Evolutionary conservation across 345 rosid species (phyloP).

Genomic region (Eucalyptus pumila): DNA sequence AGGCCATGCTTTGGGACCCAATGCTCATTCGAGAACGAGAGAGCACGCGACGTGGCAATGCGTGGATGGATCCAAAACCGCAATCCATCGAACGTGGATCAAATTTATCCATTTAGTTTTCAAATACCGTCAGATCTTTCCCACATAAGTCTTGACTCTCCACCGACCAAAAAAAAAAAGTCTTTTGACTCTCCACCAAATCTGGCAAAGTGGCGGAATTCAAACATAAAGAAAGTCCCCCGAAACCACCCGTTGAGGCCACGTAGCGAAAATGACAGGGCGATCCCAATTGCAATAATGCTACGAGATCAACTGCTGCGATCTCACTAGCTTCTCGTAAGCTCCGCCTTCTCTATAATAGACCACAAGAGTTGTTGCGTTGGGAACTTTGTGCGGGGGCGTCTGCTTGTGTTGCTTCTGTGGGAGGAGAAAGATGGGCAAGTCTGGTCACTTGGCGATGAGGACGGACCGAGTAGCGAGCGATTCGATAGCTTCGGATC

Average conservation of each 20-base stretch:
- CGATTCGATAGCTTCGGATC: slow-evolving; percentile 25
- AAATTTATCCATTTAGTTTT: background rate
- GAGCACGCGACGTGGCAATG: background rate
- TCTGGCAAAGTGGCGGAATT: background rate
- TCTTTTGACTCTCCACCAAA: fast-evolving
- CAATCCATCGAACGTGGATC: background rate
- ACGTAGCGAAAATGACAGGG: background rate
- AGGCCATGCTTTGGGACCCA: background rate
- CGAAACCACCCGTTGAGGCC: background rate
- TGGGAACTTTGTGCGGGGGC: background rate
- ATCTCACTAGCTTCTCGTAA: background rate
- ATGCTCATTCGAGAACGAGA: background rate
- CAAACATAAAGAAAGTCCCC: background rate
- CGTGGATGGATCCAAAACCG: background rate
- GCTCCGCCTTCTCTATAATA: background rate
- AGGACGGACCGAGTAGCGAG: slow-evolving; percentile 23
- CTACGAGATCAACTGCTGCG: background rate
- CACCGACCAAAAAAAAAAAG: background rate
- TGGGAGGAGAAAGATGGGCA: slow-evolving; percentile 6
- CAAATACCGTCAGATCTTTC: background rate
- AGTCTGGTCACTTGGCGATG: slow-evolving; percentile 19
- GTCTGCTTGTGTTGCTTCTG: background rate
- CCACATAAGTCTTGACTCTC: background rate
- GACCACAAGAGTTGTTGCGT: background rate
- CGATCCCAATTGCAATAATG: background rate